phyloP scores from a whole-genome alignment of 164 flowering plant species.

The Macadamia tetraphylla region DNA sequence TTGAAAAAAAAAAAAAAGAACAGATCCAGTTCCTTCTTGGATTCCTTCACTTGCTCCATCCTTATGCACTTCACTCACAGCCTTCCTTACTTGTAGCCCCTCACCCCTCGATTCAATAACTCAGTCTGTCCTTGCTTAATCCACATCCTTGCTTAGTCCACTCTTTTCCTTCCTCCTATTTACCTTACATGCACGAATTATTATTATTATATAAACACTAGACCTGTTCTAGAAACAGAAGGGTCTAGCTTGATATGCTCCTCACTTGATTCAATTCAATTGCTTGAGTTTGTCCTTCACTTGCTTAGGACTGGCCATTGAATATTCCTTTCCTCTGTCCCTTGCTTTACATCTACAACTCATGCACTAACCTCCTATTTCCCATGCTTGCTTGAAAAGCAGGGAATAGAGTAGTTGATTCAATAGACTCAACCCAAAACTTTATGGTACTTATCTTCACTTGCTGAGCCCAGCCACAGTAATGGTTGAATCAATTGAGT shows the following conservation, averaged over 20 bases:
- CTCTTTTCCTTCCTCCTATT: background rate
- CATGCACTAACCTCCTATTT: slow-evolving; percentile 1
- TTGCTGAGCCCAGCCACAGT: background rate
- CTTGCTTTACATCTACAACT: slow-evolving; percentile 2
- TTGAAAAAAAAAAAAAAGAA: background rate
- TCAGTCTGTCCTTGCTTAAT: background rate
- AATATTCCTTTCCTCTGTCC: slow-evolving; percentile 1
- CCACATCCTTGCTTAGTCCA: slow-evolving; percentile 1
- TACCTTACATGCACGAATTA: background rate
- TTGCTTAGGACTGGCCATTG: slow-evolving; percentile 1
- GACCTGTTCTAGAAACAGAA: slow-evolving; percentile 3
- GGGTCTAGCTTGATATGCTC: slow-evolving; percentile 1
- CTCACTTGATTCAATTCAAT: slow-evolving; percentile 2
- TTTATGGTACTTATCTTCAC: background rate
- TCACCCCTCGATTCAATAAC: slow-evolving; percentile 1
- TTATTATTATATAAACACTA: background rate
- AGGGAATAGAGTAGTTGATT: slow-evolving; percentile 1
- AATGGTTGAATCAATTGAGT: background rate
- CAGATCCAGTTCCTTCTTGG: background rate
- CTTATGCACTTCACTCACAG: background rate
- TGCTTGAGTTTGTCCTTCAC: background rate
- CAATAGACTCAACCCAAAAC: background rate
- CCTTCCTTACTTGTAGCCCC: slow-evolving; percentile 2
- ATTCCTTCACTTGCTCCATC: background rate
- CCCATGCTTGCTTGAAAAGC: slow-evolving; percentile 1